phyloP scores from a whole-genome alignment of 371 early-diverging fungal genomes.

The Circinella minor region DNA sequence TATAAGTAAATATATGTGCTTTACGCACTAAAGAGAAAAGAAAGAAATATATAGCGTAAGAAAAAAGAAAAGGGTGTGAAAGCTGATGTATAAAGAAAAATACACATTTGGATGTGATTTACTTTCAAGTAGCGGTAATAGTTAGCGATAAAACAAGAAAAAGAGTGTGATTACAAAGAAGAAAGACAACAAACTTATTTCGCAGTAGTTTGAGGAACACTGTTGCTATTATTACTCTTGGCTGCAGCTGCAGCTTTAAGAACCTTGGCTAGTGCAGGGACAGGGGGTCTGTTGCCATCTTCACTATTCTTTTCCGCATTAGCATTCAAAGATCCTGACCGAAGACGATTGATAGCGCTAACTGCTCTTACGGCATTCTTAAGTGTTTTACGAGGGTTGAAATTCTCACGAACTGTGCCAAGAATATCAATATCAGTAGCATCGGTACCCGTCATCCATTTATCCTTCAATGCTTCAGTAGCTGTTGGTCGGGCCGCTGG shows the following conservation, averaged over 20 bases:
- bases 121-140: too few species aligned
- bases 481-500: conserved; percentile 79
- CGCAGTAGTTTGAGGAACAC: neutral
- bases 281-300: conserved; percentile 2
- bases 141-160: too few species aligned
- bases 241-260: conserved; percentile 1
- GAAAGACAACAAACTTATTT: neutral
- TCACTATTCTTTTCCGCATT: neutral
- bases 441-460: conserved; percentile 73
- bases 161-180: too few species aligned
- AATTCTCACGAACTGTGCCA: conserved; percentile 70
- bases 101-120: too few species aligned
- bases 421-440: conserved; percentile 71
- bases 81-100: too few species aligned
- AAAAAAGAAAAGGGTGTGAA: too few species aligned
- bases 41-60: too few species aligned
- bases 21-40: too few species aligned
- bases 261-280: conserved; percentile 1
- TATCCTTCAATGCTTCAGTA: conserved; percentile 78
- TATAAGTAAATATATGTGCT: too few species aligned
- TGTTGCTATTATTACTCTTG: neutral
- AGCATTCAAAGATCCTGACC: conserved; percentile 3
- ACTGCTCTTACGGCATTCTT: conserved; percentile 47
- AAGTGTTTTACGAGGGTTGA: conserved; percentile 56
- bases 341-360: conserved; percentile 41